phyloP scores from a whole-genome alignment of 441 rosid species.

The Pelargonium cotyledonis region DNA sequence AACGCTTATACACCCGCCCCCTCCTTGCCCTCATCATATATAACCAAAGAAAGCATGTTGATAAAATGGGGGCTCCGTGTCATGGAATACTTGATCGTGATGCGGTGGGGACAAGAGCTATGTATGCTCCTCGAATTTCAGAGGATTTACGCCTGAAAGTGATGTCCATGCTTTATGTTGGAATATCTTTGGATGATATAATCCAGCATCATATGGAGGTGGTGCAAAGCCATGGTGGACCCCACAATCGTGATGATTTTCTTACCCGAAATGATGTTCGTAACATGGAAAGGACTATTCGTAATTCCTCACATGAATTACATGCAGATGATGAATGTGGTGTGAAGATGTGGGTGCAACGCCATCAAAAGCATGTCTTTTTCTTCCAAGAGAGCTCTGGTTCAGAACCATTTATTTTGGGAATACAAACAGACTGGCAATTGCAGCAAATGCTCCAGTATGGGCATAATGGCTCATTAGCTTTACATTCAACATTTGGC shows the following conservation, averaged over 20 bases:
- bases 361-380: slow-evolving; percentile 44
- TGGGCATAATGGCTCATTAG: slow-evolving; percentile 38
- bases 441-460: slow-evolving; percentile 46
- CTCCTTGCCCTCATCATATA: slow-evolving; percentile 45
- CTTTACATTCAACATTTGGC: slow-evolving; percentile 46
- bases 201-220: slow-evolving; percentile 45
- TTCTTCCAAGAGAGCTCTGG: slow-evolving; percentile 37
- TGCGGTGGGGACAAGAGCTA: slow-evolving; percentile 57
- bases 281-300: slow-evolving; percentile 48
- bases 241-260: slow-evolving; percentile 52
- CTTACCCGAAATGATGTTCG: slow-evolving; percentile 51
- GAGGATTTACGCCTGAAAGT: slow-evolving; percentile 52
- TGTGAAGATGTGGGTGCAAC: slow-evolving; percentile 42
- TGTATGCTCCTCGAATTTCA: slow-evolving; percentile 53
- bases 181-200: slow-evolving; percentile 44
- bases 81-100: slow-evolving; percentile 49
- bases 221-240: slow-evolving; percentile 50
- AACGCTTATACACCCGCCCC: slow-evolving; percentile 43
- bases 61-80: slow-evolving; percentile 44
- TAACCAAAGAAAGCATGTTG: slow-evolving; percentile 50
- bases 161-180: slow-evolving; percentile 47
- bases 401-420: slow-evolving; percentile 38
- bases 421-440: slow-evolving; percentile 60
- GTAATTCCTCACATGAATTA: slow-evolving; percentile 36
- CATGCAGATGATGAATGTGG: slow-evolving; percentile 38